These are phyloP conservation scores for Ambrosia artemisiifolia DNA, from an alignment of 129 eudicot genomes.

Conservation along the genomic window DNA sequence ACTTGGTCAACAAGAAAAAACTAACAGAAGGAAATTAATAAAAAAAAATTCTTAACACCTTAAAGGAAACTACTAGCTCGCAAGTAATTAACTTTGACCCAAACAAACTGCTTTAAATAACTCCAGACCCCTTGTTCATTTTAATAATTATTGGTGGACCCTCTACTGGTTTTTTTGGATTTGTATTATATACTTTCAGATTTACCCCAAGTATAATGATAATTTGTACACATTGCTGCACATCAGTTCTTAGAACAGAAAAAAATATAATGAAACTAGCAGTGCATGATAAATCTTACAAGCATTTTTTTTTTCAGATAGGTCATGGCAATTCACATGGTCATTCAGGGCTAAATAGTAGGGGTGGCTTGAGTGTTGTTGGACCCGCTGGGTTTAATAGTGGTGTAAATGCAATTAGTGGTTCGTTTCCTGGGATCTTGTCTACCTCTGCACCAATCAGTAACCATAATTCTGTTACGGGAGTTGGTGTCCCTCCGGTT, in stretches of 20 bases:
- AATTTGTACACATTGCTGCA: neutral
- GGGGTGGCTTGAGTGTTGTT: conserved; percentile 83
- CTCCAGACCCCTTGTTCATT: neutral
- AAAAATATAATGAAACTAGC: neutral
- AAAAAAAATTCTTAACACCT: too few relatives aligned
- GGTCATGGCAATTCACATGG: conserved; percentile 70
- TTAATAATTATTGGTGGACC: neutral
- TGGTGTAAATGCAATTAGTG: conserved; percentile 67
- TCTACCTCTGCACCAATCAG: conserved; percentile 77
- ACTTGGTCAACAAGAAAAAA: too few relatives aligned
- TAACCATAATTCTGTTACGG: conserved; percentile 47
- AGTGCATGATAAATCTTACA: neutral
- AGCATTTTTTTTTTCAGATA: conserved; percentile 40
- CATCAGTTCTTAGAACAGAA: neutral
- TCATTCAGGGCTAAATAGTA: conserved; percentile 76
- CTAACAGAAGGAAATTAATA: too few relatives aligned
- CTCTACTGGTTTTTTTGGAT: too few relatives aligned
- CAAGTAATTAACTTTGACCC: too few relatives aligned
- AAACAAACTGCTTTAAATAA: too few relatives aligned
- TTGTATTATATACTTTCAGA: too few relatives aligned
- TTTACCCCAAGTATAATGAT: too few relatives aligned
- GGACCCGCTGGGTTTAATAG: conserved; percentile 79
- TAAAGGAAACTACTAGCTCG: too few relatives aligned
- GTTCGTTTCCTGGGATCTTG: conserved; percentile 85
- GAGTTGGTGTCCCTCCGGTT: conserved; percentile 59